Evolutionary conservation across 2,329 filamentous ascomycete genomes (phyloP).

Genomic region (Diplodia scrobiculata): DNA sequence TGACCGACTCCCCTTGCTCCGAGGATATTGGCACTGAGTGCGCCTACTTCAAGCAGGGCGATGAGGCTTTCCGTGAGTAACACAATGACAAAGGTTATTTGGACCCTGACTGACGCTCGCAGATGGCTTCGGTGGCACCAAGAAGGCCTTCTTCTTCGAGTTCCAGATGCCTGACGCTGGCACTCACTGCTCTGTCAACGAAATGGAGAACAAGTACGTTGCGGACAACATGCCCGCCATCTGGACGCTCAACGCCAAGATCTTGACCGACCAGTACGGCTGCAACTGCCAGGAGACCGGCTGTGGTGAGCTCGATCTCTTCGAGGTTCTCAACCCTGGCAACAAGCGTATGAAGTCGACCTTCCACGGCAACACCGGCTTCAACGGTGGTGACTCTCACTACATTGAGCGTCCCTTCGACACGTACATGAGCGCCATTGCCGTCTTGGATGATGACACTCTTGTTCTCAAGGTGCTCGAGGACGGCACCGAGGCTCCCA

Average conservation of each 20-base stretch:
- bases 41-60: slow-evolving; percentile 27
- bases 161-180: slow-evolving; percentile 70
- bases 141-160: slow-evolving; percentile 73
- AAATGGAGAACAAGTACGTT: slow-evolving; percentile 40
- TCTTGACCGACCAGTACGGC: slow-evolving; percentile 70
- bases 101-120: not conserved
- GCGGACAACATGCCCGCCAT: slow-evolving; percentile 59
- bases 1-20: slow-evolving; percentile 48
- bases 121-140: slow-evolving; percentile 71
- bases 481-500: slow-evolving; percentile 45
- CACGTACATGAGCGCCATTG: slow-evolving; percentile 63
- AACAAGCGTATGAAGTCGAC: slow-evolving; percentile 70
- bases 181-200: slow-evolving; percentile 47
- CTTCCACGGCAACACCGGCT: slow-evolving; percentile 60
- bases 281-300: slow-evolving; percentile 73
- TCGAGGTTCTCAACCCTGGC: slow-evolving; percentile 68
- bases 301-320: slow-evolving; percentile 76
- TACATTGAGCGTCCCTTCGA: slow-evolving; percentile 69
- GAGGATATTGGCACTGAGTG: slow-evolving; percentile 28
- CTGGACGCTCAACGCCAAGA: slow-evolving; percentile 74
- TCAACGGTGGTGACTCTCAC: slow-evolving; percentile 67
- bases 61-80: slow-evolving; percentile 28
- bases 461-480: slow-evolving; percentile 53
- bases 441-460: slow-evolving; percentile 40
- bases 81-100: too few species aligned